phyloP scores from a whole-genome alignment of 371 early-diverging fungal species.

The Mucor saturninus region DNA sequence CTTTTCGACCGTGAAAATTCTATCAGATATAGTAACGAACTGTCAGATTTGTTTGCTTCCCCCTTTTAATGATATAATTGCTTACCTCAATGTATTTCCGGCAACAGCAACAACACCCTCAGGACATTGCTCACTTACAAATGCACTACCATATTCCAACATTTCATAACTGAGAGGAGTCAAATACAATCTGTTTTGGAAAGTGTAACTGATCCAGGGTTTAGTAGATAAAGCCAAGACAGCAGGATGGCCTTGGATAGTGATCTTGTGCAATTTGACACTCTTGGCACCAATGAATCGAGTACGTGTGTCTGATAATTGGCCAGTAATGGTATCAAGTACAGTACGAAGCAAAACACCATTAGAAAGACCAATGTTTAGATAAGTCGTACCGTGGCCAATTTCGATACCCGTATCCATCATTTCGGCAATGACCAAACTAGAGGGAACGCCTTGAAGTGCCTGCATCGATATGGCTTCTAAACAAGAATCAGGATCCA shows the following conservation, averaged over 20 bases:
- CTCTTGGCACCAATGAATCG: conserved; percentile 89
- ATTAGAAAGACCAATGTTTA: conserved; percentile 90
- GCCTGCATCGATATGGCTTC: conserved; percentile 87
- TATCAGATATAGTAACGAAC: conserved; percentile 13
- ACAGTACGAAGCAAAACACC: conserved; percentile 91
- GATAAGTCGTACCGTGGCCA: conserved; percentile 72
- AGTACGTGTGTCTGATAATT: conserved; percentile 84
- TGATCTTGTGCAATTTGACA: conserved; percentile 78
- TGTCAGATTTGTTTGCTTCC: not conserved
- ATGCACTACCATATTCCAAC: conserved; percentile 84
- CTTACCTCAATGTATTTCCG: conserved; percentile 74
- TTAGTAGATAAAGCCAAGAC: conserved; percentile 86
- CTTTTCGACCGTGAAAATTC: conserved; percentile 88
- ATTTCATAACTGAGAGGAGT: conserved; percentile 74
- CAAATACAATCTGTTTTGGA: conserved; percentile 66
- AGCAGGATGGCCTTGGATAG: conserved; percentile 69
- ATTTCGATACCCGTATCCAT: conserved; percentile 65
- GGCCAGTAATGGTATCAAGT: conserved; percentile 84
- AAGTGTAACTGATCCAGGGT: conserved; percentile 91
- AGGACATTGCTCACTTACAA: conserved; percentile 87
- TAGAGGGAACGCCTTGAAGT: conserved; percentile 55
- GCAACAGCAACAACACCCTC: conserved; percentile 92
- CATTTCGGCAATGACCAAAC: conserved; percentile 79
- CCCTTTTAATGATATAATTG: not conserved
- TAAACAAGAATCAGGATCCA: conserved; percentile 82